These are phyloP conservation scores for Cutaneotrichosporon sp. DNA, from an alignment of 1,284 basidiomycete genomes.

Conservation along the genomic window DNA sequence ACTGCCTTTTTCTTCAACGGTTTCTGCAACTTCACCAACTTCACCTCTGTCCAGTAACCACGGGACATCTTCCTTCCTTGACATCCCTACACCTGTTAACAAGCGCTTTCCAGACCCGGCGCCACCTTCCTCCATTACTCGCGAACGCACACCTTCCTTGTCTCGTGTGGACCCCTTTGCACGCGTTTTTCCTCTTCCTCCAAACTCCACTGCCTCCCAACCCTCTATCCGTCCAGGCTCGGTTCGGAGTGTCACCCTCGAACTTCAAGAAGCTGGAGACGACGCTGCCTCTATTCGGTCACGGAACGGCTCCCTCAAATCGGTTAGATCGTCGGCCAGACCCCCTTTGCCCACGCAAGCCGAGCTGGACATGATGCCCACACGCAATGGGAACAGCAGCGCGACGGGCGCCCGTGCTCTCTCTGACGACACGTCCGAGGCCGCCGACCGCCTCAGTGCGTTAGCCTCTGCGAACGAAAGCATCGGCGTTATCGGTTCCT, in stretches of 20 bases:
- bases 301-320: conserved; percentile 2
- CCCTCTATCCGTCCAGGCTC: conserved; percentile 25
- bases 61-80: conserved; percentile 2
- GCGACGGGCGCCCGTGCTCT: not conserved
- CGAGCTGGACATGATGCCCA: conserved; percentile 11
- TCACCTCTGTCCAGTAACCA: not conserved
- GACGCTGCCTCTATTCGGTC: conserved; percentile 23
- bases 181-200: conserved; percentile 16
- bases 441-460: conserved; percentile 19
- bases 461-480: conserved; percentile 10
- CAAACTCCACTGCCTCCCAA: not conserved
- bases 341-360: conserved; percentile 9
- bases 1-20: not conserved
- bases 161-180: conserved; percentile 11
- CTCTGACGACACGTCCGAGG: conserved; percentile 12
- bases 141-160: not conserved
- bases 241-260: conserved; percentile 17
- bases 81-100: conserved; percentile 7
- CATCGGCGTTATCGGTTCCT: conserved; percentile 25
- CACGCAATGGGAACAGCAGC: conserved; percentile 4
- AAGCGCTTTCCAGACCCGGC: not conserved
- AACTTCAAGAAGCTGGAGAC: conserved; percentile 16
- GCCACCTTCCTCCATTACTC: not conserved
- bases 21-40: not conserved
- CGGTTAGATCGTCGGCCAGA: not conserved